Evolutionary conservation across 78 protist species (phyloP).

Genomic region (Cyanophora paradoxa): DNA sequence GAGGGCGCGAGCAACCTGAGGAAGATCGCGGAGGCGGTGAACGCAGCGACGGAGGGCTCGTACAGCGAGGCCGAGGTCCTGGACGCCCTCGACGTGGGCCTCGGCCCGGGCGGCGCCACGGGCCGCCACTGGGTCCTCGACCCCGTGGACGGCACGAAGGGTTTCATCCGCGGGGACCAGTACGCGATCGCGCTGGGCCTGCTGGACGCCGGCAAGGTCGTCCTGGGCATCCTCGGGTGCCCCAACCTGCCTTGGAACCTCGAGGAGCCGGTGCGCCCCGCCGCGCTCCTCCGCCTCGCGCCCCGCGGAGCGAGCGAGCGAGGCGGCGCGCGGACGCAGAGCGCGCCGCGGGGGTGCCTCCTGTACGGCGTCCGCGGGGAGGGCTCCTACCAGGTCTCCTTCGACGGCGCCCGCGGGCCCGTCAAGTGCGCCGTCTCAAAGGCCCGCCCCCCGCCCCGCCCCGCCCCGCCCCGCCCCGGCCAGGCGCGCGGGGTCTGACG

Average conservation of each 20-base stretch:
- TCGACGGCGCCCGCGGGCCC: not conserved
- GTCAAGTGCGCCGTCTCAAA: too few relatives aligned
- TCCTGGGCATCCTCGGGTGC: slow-evolving; percentile 51
- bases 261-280: not conserved
- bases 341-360: not conserved
- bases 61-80: too few relatives aligned
- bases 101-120: too few relatives aligned
- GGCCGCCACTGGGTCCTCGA: slow-evolving; percentile 53
- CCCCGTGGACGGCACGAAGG: slow-evolving; percentile 55
- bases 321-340: too few relatives aligned
- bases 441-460: not conserved
- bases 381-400: not conserved
- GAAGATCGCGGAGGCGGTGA: too few relatives aligned
- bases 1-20: too few relatives aligned
- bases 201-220: slow-evolving; percentile 42
- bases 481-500: slow-evolving; percentile 31
- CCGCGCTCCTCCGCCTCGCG: not conserved
- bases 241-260: slow-evolving; percentile 33
- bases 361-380: not conserved
- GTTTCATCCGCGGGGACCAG: slow-evolving; percentile 47
- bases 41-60: too few relatives aligned
- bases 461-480: slow-evolving; percentile 17
- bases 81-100: too few relatives aligned
- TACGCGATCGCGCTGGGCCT: slow-evolving; percentile 49
- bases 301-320: too few relatives aligned